These are phyloP conservation scores for Quercus mongolica DNA, from an alignment of 306 rosid genomes.

Conservation along the genomic window DNA sequence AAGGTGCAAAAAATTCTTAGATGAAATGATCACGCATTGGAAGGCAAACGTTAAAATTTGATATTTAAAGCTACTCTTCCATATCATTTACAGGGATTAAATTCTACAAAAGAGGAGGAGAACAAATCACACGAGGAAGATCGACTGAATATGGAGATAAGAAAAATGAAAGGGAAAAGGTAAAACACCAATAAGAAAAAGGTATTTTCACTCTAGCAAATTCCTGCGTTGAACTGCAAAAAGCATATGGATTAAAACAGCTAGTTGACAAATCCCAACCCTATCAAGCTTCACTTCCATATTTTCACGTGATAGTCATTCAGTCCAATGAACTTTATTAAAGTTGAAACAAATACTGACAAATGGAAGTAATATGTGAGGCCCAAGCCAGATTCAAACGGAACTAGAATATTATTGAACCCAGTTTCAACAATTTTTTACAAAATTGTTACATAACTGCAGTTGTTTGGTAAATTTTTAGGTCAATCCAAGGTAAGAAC, in stretches of 20 bases:
- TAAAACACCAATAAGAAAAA: constrained; percentile 4
- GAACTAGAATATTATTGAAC: not conserved
- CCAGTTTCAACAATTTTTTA: not conserved
- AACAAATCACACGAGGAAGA: not conserved
- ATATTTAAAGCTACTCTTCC: not conserved
- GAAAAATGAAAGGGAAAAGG: not conserved
- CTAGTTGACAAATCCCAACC: not conserved
- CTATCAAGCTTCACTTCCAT: constrained; percentile 19
- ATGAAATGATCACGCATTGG: not conserved
- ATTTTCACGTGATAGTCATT: constrained; percentile 14
- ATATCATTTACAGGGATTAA: not conserved
- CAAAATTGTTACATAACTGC: not conserved
- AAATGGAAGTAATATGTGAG: not conserved
- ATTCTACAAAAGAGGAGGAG: not conserved
- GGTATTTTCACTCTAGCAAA: constrained; percentile 1
- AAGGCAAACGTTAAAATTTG: not conserved
- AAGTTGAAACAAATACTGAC: not conserved
- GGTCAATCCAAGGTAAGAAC: not conserved
- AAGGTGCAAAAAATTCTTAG: not conserved
- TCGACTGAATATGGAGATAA: not conserved
- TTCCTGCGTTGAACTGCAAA: constrained; percentile 20
- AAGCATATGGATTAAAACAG: constrained; percentile 12
- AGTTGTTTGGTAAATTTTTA: not conserved
- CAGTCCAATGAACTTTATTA: not conserved
- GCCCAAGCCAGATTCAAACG: not conserved